phyloP scores from a whole-genome alignment of 2,329 filamentous ascomycete genomes.

The Daldinia sp. region DNA sequence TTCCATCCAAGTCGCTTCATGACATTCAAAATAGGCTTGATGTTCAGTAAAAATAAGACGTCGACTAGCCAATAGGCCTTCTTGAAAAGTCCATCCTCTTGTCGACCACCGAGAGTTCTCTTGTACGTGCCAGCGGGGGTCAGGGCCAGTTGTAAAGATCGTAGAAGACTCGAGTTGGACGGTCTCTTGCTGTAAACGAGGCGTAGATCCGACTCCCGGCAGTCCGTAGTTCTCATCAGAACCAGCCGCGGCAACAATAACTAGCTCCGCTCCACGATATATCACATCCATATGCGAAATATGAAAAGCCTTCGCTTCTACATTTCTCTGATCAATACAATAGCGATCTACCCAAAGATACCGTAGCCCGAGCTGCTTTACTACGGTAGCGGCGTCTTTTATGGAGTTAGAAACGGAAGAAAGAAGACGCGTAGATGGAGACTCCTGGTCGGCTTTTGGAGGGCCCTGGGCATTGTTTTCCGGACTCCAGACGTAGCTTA shows the following conservation, averaged over 20 bases:
- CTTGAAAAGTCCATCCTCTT: constrained; percentile 19
- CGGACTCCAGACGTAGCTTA: not conserved
- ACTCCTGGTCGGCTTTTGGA: not conserved
- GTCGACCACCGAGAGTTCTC: constrained; percentile 3
- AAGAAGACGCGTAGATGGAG: not conserved
- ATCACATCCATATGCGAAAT: constrained; percentile 8
- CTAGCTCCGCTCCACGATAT: not conserved
- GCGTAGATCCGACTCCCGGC: constrained; percentile 3
- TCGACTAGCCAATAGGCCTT: not conserved
- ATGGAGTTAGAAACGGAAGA: not conserved
- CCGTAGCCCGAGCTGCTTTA: not conserved
- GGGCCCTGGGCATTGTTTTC: not conserved
- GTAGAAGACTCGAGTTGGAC: not conserved
- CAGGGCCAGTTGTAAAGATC: not conserved
- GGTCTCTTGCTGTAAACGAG: not conserved
- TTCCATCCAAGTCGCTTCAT: not conserved
- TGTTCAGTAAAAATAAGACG: constrained; percentile 4
- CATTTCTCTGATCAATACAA: constrained; percentile 5
- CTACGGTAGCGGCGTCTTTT: not conserved
- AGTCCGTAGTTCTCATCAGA: not conserved
- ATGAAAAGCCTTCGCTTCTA: not conserved
- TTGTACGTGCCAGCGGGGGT: not conserved
- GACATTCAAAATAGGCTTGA: constrained; percentile 7
- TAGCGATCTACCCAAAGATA: constrained; percentile 19
- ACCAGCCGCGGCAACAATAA: constrained; percentile 10